phyloP scores from a whole-genome alignment of 768 basidiomycete species.

The Tubosaeta sp. region DNA sequence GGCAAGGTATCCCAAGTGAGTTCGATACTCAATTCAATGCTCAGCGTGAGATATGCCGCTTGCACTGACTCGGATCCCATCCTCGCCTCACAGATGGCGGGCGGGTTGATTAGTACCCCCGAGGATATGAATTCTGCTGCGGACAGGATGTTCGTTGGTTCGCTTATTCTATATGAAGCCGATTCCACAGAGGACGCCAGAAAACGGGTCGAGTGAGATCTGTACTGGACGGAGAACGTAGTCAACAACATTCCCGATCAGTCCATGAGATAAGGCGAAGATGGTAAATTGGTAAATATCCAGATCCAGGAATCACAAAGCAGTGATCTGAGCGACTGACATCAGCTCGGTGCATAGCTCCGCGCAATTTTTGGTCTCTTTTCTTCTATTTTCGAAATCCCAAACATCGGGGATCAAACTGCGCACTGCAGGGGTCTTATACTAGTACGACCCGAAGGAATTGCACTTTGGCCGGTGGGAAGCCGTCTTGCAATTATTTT shows the following conservation, averaged over 20 bases:
- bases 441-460: background rate
- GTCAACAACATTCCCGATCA: slow-evolving; percentile 22
- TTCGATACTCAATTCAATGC: background rate
- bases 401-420: background rate
- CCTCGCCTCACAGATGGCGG: slow-evolving; percentile 38
- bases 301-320: background rate
- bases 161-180: slow-evolving; percentile 51
- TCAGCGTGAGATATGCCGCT: slow-evolving; percentile 7
- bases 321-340: background rate
- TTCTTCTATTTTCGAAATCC: background rate
- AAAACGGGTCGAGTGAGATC: slow-evolving; percentile 38
- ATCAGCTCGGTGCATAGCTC: background rate
- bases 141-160: slow-evolving; percentile 59
- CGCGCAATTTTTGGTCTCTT: too few relatives aligned
- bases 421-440: background rate
- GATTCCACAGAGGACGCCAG: slow-evolving; percentile 44
- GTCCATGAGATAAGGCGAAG: slow-evolving; percentile 48
- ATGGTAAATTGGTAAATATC: slow-evolving; percentile 27
- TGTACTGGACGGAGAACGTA: slow-evolving; percentile 40
- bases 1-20: slow-evolving; percentile 50
- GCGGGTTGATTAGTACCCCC: slow-evolving; percentile 49
- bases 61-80: slow-evolving; percentile 1
- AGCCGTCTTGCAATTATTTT: background rate
- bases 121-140: slow-evolving; percentile 45
- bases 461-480: background rate